These are phyloP conservation scores for Hevea brasiliensis DNA, from an alignment of 345 rosid genomes.

Conservation along the genomic window DNA sequence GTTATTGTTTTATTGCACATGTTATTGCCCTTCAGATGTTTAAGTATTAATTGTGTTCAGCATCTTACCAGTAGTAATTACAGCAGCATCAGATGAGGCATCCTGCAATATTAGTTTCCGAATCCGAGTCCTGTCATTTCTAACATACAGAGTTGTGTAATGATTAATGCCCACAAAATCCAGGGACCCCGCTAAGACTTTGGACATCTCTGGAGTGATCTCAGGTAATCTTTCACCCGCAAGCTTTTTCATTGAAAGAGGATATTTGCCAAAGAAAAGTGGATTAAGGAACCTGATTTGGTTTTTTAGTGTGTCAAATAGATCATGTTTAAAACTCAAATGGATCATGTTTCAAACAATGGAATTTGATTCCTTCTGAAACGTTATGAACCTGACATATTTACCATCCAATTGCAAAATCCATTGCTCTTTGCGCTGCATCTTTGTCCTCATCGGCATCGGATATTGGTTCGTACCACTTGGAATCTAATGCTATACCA, in stretches of 20 bases:
- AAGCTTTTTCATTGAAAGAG: conserved; percentile 64
- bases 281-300: conserved; percentile 88
- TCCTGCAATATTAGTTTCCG: conserved; percentile 77
- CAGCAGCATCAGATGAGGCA: conserved; percentile 81
- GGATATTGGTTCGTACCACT: conserved; percentile 81
- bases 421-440: conserved; percentile 81
- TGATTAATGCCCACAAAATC: conserved; percentile 88
- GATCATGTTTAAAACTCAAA: background rate
- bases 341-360: background rate
- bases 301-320: conserved; percentile 12
- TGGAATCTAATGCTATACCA: conserved; percentile 77
- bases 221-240: conserved; percentile 72
- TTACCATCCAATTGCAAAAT: conserved; percentile 82
- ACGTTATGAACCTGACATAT: background rate
- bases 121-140: conserved; percentile 65
- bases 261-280: conserved; percentile 74
- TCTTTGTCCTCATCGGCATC: conserved; percentile 69
- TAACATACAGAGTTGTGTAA: conserved; percentile 69
- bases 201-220: conserved; percentile 55
- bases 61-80: conserved; percentile 68
- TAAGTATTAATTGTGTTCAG: background rate
- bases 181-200: conserved; percentile 44
- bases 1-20: background rate
- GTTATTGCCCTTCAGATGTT: background rate
- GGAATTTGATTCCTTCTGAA: conserved; percentile 8